Percentiles rank a stretch among this genome's conserved stretches.
Evolutionary conservation across 2,329 filamentous ascomycete genomes (phyloP).

Genomic region (Nemania bipapillata): DNA sequence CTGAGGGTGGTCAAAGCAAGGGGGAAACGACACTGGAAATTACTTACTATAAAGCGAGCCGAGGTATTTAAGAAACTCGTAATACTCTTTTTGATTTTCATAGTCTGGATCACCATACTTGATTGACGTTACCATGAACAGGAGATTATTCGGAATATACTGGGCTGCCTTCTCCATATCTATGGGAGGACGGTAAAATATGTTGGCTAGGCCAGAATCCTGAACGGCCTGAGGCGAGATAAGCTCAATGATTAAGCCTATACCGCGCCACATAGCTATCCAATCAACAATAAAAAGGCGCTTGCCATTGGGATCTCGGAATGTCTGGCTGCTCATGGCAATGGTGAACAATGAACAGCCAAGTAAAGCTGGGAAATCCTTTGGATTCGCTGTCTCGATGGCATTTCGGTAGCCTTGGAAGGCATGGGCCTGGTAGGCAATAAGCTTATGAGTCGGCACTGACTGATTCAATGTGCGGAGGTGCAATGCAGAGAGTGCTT

Average conservation of each 20-base stretch:
- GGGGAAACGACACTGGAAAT: not conserved
- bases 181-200: slow-evolving; percentile 63
- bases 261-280: slow-evolving; percentile 67
- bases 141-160: slow-evolving; percentile 60
- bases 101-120: slow-evolving; percentile 57
- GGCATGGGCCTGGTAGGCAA: slow-evolving; percentile 61
- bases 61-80: slow-evolving; percentile 60
- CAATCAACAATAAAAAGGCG: slow-evolving; percentile 66
- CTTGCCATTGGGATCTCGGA: slow-evolving; percentile 59
- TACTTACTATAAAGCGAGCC: slow-evolving; percentile 60
- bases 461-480: slow-evolving; percentile 57
- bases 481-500: slow-evolving; percentile 63
- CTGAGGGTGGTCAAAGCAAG: not conserved
- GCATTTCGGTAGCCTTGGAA: slow-evolving; percentile 65
- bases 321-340: slow-evolving; percentile 62
- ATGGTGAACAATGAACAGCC: slow-evolving; percentile 64
- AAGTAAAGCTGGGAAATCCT: slow-evolving; percentile 62
- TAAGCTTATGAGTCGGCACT: slow-evolving; percentile 55
- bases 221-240: slow-evolving; percentile 49
- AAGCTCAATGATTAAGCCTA: slow-evolving; percentile 60
- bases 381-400: slow-evolving; percentile 59
- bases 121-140: slow-evolving; percentile 63
- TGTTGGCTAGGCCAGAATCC: slow-evolving; percentile 58
- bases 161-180: slow-evolving; percentile 57
- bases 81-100: slow-evolving; percentile 56